Evolutionary conservation across 2,329 filamentous ascomycete genomes (phyloP).

Genomic region (Fusarium aywerte): DNA sequence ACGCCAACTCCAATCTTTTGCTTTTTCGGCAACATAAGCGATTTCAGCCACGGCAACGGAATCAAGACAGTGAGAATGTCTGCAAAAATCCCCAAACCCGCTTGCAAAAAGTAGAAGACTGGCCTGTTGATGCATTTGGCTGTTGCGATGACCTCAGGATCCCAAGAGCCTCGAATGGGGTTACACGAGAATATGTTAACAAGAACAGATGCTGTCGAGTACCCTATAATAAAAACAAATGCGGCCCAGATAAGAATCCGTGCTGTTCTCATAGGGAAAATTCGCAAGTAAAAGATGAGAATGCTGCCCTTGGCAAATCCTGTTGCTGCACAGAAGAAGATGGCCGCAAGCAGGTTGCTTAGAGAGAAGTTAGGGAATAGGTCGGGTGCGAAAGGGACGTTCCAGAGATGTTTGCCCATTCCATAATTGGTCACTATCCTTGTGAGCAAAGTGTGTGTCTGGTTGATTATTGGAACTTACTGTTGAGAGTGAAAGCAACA

Average conservation of each 20-base stretch:
- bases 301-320: conserved; percentile 21
- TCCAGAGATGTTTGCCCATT: conserved; percentile 29
- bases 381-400: conserved; percentile 14
- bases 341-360: conserved; percentile 17
- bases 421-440: conserved; percentile 16
- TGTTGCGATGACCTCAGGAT: background rate
- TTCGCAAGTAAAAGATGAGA: conserved; percentile 19
- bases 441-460: background rate
- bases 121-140: conserved; percentile 25
- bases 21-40: conserved; percentile 16
- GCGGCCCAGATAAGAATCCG: conserved; percentile 13
- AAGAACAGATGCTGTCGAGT: conserved; percentile 5
- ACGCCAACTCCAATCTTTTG: conserved; percentile 24
- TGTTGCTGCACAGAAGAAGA: conserved; percentile 26
- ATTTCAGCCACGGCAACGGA: conserved; percentile 17
- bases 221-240: conserved; percentile 22
- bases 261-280: conserved; percentile 14
- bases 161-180: conserved; percentile 14
- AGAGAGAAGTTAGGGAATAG: conserved; percentile 19
- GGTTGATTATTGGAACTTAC: background rate
- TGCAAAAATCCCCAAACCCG: conserved; percentile 13
- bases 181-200: conserved; percentile 21
- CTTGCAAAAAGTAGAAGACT: conserved; percentile 17
- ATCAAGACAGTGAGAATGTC: conserved; percentile 20
- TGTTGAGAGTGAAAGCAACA: conserved; percentile 18